phyloP scores from a whole-genome alignment of 2,329 filamentous ascomycete genomes.

The Botrytis tulipae region DNA sequence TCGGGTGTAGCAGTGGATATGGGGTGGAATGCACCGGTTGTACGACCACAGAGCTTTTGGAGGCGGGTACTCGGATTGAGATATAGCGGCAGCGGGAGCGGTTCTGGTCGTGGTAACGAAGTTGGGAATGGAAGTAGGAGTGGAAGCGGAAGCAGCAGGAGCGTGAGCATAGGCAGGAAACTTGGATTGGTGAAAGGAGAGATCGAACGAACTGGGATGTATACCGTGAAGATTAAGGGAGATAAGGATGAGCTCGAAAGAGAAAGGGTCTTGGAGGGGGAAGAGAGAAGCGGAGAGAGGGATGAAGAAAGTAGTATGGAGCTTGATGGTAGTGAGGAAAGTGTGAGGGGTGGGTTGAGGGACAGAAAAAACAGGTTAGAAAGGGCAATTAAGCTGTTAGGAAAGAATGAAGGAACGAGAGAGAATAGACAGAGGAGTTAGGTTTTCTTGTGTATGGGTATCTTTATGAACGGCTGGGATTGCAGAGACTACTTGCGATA shows the following conservation, averaged over 20 bases:
- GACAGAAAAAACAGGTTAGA: not conserved
- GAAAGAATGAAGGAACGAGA: not conserved
- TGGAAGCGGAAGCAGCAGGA: not conserved
- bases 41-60: slow-evolving; percentile 10
- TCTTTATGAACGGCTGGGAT: not conserved
- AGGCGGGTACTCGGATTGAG: not conserved
- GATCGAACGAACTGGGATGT: slow-evolving; percentile 17
- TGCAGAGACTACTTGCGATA: not conserved
- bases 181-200: slow-evolving; percentile 12
- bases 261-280: not conserved
- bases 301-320: slow-evolving; percentile 3
- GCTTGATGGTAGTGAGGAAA: slow-evolving; percentile 4
- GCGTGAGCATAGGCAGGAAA: not conserved
- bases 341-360: not conserved
- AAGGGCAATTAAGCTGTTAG: slow-evolving; percentile 5
- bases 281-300: not conserved
- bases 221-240: slow-evolving; percentile 10
- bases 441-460: not conserved
- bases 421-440: not conserved
- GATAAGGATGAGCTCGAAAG: not conserved
- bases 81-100: not conserved
- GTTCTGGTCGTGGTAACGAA: not conserved
- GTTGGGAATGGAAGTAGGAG: not conserved
- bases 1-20: not conserved
- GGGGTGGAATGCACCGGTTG: not conserved